Evolutionary conservation across 306 rosid genomes (phyloP), one percentile per base, ranked within the genome.

Genomic region (Fragaria iinumae): DNA sequence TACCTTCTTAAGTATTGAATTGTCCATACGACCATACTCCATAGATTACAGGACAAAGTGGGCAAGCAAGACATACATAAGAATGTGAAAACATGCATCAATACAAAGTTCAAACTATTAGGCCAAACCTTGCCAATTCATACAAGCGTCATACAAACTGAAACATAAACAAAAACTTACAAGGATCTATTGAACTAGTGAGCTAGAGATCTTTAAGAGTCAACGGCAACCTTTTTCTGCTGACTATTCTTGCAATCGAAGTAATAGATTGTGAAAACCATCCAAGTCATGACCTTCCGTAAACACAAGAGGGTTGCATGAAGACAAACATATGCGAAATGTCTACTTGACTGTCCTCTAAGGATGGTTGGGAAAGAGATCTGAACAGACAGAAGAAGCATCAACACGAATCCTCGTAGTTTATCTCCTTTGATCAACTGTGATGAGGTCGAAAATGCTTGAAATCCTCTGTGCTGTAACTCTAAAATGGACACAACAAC

Each of bases 191-290:
- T 47, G 60, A 53, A 2, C 25, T 20, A 20, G 11, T 47, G 52
- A 44, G 48, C 50, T 11, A 47, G 16, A 12, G 50, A 47, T 47
- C 50, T 47, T 12, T 0, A 12, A 18, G 59, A 55, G 2, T 9
- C 10, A n/a, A 21, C 7, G 2, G 0, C 64, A 62, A 62, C n/a
- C 41, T 62, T 14, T 41, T 27, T 14, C 67, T 60, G 41, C 67
- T 8, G 53, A 56, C 53, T 21, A 55, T 16, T 77, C 36, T 77
- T 77, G 48, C 80, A 69, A 44, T 69, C 70, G n/a, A 69, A 21
- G 69, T 69, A 77, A 44, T 56, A 69, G 8, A 69, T 59, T 18
- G 73, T 71, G 32, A 3, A 60, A 69, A 44, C 45, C 65, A 69
- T 52, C 80, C 69, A 69, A 77, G 0, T 27, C 34, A 57, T 3